Base-by-base conservation (phyloP, 495 filamentous ascomycete genomes). In the Talaromyces stipitatus region DNA sequence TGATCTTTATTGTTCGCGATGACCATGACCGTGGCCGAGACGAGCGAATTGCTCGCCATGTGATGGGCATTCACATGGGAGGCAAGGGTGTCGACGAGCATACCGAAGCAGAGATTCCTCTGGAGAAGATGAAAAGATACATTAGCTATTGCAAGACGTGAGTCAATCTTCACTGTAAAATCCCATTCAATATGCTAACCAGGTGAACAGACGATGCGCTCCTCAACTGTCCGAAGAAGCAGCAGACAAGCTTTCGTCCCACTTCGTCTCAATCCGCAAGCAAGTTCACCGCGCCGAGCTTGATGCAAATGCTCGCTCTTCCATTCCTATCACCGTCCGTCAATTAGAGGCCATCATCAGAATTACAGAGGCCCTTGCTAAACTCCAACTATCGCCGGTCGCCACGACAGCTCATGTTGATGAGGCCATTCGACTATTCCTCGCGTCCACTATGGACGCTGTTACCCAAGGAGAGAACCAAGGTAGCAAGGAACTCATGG, bases 1-100 rank as follows among this genome's bases (percentile, higher is more conserved):
- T 99, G 91, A 97, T 99, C 64, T 99, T 97, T 78, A 95, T 99
- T 61, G 92, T 99, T 47, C 89, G 89, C 30, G 95, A 99, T 64
- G 91, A 95, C 55, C 95, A 99, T 70, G 89, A 95, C 50, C 84
- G 89, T 38, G 84, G 78, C 38, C 85, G 91, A 62, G 95, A 99
- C 70, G 92, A 97, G 74, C 85, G 80, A 1, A 97, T 99, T 52
- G 95, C 95, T 11, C 89, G 87, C 52, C 94, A 97, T 79, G 92
- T 99, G 62, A 97, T 97, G 89, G 88, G 87, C 48, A 91, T 97
- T 60, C 91, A 97, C 66, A 99, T 97, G 91, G 89, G 90, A 55
- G 88, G 89, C 33, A 85, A 87, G 26, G 89, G 89, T 57, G 71
- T 88, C 16, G 91, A 96, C 64, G 90, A 96, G 62, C 85, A 87